Conservation (phyloP, 2,329 filamentous ascomycete species). For the Colletotrichum australisinense region DNA sequence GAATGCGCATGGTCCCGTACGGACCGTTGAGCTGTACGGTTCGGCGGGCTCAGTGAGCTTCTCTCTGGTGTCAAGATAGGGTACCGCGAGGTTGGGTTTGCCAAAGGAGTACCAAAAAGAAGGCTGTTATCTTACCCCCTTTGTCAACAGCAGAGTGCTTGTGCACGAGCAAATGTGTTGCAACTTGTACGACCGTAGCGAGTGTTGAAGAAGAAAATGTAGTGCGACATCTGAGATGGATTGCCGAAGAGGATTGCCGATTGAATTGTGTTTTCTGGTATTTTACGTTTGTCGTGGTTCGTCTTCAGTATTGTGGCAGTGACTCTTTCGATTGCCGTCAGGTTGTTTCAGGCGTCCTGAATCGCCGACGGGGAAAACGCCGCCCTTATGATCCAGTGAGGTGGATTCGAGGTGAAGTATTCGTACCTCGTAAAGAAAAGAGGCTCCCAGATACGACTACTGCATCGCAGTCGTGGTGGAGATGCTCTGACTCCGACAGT, state of each 20-base stretch:
- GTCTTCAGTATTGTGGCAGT: not conserved
- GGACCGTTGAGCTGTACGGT: not conserved
- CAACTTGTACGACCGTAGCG: too few relatives aligned
- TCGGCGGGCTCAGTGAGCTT: constrained; percentile 2
- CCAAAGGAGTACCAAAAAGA: not conserved
- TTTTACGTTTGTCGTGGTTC: not conserved
- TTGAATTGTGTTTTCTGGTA: not conserved
- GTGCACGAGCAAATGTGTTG: not conserved
- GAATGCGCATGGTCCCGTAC: not conserved
- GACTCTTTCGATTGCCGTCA: constrained; percentile 18
- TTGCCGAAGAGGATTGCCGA: constrained; percentile 27
- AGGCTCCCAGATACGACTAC: not conserved
- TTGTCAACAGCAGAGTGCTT: not conserved
- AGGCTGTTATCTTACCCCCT: not conserved
- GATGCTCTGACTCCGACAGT: constrained; percentile 7
- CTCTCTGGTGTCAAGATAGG: not conserved
- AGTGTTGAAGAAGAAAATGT: not conserved
- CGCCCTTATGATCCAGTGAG: not conserved
- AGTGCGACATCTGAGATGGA: not conserved
- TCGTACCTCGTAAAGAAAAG: too few relatives aligned
- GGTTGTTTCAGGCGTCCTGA: constrained; percentile 21
- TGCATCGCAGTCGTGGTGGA: not conserved
- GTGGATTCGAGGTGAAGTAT: not conserved
- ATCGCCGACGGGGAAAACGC: constrained; percentile 21
- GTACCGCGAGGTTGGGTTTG: not conserved